Evolutionary conservation across 257 asterid genomes (phyloP).

Genomic region (Solanum chmielewskii): DNA sequence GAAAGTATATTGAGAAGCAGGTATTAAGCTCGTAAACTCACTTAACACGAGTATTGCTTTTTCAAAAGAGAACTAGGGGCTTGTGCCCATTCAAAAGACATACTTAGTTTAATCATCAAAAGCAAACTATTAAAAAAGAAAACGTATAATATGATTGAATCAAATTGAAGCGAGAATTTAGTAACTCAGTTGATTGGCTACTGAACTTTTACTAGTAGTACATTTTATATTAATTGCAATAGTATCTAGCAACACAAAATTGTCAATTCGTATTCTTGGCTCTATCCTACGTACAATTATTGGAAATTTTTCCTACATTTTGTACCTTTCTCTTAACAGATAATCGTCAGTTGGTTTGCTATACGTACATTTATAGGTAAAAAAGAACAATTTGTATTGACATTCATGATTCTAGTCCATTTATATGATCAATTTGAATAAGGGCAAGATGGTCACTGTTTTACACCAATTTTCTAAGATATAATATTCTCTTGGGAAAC

Average conservation of each 20-base stretch:
- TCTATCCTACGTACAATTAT: background rate
- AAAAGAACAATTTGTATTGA: background rate
- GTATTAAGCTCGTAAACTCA: background rate
- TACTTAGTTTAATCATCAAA: background rate
- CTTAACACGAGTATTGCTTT: background rate
- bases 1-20: background rate
- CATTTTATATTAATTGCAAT: background rate
- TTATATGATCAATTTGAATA: background rate
- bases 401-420: background rate
- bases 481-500: background rate
- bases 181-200: background rate
- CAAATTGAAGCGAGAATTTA: background rate
- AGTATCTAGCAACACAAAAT: background rate
- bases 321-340: constrained; percentile 10
- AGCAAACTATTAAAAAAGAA: background rate
- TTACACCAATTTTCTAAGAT: background rate
- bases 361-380: background rate
- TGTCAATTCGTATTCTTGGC: background rate
- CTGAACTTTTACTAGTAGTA: too few species aligned
- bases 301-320: constrained; percentile 3
- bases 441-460: constrained; percentile 6
- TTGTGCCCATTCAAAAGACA: background rate
- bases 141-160: background rate
- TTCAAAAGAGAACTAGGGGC: background rate
- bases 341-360: background rate